phyloP scores from a whole-genome alignment of 176 grass and related monocot genomes.

The Hordeum marinum region DNA sequence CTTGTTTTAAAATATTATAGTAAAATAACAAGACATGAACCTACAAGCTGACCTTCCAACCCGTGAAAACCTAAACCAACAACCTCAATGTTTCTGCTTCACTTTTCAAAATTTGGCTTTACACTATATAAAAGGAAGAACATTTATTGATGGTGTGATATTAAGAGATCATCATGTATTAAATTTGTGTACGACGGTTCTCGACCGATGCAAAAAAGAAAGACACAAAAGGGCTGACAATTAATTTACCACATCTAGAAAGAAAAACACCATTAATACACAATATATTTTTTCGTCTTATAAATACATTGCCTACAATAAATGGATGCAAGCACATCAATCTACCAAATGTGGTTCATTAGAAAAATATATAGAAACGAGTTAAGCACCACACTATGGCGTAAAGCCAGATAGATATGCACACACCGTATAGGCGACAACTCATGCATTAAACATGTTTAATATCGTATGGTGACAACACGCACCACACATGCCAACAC shows the following conservation, averaged over 20 bases:
- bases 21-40: neutral
- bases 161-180: neutral
- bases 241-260: neutral
- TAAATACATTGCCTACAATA: neutral
- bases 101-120: neutral
- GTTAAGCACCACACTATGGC: neutral
- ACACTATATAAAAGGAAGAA: accelerated
- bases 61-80: neutral
- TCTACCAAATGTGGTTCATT: neutral
- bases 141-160: neutral
- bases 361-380: neutral
- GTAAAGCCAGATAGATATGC: neutral
- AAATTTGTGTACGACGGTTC: neutral
- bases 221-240: neutral
- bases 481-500: neutral
- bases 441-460: neutral
- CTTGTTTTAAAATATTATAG: neutral
- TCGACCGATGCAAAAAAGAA: neutral
- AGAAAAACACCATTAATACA: neutral
- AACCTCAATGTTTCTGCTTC: neutral
- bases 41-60: neutral
- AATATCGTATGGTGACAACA: neutral
- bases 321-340: neutral
- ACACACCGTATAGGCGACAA: neutral
- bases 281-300: neutral